Evolutionary conservation across 2,329 filamentous ascomycete species (phyloP), one percentile per base, ranked within the genome.

Genomic region (Rugonectria rugulosa): DNA sequence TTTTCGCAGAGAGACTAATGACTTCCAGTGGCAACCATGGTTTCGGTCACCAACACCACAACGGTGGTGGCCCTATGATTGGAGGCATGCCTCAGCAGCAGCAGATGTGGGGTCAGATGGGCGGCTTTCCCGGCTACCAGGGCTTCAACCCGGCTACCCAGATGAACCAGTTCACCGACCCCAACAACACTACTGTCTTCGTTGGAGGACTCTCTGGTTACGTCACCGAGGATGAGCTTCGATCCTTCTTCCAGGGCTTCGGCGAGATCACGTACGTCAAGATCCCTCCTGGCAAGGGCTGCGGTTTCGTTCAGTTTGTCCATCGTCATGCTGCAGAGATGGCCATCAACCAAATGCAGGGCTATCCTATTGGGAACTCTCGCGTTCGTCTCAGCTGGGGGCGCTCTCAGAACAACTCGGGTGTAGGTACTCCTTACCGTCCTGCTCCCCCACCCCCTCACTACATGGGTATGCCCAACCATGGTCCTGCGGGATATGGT

Each of bases 321-420:
- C 95, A 99, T 80, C 92, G 95, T 65, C 95, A 99, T 71, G 95
- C 95, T 48, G 95, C 95, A 12, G 95, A 99, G 81, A 99, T 99
- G 95, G 95, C 95, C 66, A 99, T 99, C 85, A 99, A 99, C 80
- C 95, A 99, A 79, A 99, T 99, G 95, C 95, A 99, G 79, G 95
- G 95, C 59, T 99, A 99, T 75, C 95, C 95, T 20, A 99, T 99
- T 70, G 95, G 95, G 52, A 99, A 99, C 83, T 98, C 94, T 41
- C 92, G 95, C 64, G 95, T 99, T 57, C 92, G 95, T 70, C 85
- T 99, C 65, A 97, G 92, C 74, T 99, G 95, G 95, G 95, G 95
- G 62, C 91, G 95, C 63, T 96, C 91, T 51, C 95, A 99, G 83
- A 99, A 98, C 87, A 99, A 99, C 83, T 98, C 94, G 60, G 95